Percentiles rank a stretch among this genome's conserved stretches.
Conservation (phyloP, 805 yeast species). For the Wickerhamiella spandovensis region DNA sequence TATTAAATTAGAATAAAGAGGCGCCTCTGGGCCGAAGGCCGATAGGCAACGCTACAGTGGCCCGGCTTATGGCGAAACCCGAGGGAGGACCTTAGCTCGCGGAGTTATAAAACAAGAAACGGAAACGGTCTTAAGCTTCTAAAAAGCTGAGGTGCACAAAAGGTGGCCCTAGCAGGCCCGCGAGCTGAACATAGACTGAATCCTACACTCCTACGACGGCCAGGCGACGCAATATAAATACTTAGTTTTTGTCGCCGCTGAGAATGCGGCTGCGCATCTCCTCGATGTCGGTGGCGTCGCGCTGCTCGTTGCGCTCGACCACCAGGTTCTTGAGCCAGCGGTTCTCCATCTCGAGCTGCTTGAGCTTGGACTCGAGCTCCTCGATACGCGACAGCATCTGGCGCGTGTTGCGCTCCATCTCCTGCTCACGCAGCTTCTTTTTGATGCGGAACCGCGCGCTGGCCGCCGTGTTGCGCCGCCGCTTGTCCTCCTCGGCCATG, state of each 20-base stretch:
- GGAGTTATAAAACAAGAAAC: too few relatives aligned
- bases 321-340: constrained; percentile 70
- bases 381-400: constrained; percentile 58
- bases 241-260: constrained; percentile 1
- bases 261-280: constrained; percentile 10
- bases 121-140: too few relatives aligned
- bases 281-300: constrained; percentile 20
- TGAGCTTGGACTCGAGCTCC: constrained; percentile 56
- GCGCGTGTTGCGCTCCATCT: constrained; percentile 64
- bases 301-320: constrained; percentile 47
- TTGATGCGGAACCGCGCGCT: constrained; percentile 86
- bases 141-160: too few relatives aligned
- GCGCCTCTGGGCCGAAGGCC: too few relatives aligned
- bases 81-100: too few relatives aligned
- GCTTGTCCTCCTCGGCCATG: constrained; percentile 48
- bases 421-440: constrained; percentile 85
- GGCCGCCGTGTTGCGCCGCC: constrained; percentile 85
- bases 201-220: too few relatives aligned
- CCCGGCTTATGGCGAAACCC: too few relatives aligned
- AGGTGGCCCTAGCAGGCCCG: too few relatives aligned
- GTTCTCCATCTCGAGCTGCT: constrained; percentile 88
- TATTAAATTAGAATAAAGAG: too few relatives aligned
- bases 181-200: too few relatives aligned
- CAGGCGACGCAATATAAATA: background rate
- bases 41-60: too few relatives aligned